phyloP scores from a whole-genome alignment of 73 alveolate genomes.

The Uronychia setigera region DNA sequence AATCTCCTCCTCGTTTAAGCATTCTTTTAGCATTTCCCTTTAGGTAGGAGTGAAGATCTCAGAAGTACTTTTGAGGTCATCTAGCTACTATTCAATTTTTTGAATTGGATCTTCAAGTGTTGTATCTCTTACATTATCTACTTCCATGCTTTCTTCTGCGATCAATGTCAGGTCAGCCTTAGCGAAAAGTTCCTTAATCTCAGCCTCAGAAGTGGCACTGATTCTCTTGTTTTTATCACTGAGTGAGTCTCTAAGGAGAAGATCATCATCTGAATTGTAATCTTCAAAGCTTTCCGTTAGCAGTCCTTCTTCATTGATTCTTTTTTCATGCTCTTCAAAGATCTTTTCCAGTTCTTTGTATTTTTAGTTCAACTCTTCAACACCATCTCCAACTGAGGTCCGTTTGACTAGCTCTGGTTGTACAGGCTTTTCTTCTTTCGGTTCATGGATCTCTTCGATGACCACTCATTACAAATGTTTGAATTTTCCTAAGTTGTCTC shows the following conservation, averaged over 20 bases:
- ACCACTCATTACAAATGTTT: not conserved
- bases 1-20: no score
- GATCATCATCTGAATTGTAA: not conserved
- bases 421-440: not conserved
- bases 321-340: not conserved
- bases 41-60: no score
- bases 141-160: not conserved
- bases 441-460: not conserved
- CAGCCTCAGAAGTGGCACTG: not conserved
- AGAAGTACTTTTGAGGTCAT: no score
- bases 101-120: no score
- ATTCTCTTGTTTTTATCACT: no score
- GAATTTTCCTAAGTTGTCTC: slow-evolving; percentile 4
- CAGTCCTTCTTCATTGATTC: not conserved
- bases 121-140: not conserved
- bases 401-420: not conserved
- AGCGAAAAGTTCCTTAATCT: not conserved
- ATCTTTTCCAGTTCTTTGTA: not conserved
- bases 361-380: not conserved
- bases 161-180: not conserved
- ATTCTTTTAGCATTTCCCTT: no score
- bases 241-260: not conserved
- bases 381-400: not conserved
- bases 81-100: no score
- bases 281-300: not conserved